A percentile compares a stretch with the other conserved stretches of the same genome.
phyloP scores from a whole-genome alignment of 179 eudicot species.

The Beta macrorhiza region DNA sequence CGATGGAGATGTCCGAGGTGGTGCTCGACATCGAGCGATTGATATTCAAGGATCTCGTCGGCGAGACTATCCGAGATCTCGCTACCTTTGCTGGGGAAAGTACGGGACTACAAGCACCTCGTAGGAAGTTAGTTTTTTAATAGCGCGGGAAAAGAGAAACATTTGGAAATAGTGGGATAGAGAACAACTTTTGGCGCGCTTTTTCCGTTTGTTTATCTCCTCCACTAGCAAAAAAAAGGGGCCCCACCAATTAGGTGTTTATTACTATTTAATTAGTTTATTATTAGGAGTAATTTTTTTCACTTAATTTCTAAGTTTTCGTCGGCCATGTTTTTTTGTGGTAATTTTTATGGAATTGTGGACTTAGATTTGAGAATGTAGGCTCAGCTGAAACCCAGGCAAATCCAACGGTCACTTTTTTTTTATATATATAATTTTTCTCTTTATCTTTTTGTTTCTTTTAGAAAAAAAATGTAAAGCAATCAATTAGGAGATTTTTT shows the following conservation, averaged over 20 bases:
- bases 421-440: background rate
- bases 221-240: slow-evolving; percentile 2
- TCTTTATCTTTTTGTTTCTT: slow-evolving; percentile 15
- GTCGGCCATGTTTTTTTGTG: slow-evolving; percentile 28
- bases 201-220: slow-evolving; percentile 18
- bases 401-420: slow-evolving; percentile 36
- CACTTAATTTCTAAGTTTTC: background rate
- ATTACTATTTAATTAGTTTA: slow-evolving; percentile 15
- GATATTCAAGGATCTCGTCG: slow-evolving; percentile 69
- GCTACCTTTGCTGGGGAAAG: slow-evolving; percentile 40
- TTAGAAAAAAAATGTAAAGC: slow-evolving; percentile 18
- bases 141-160: slow-evolving; percentile 32
- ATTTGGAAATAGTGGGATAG: background rate
- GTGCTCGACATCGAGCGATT: slow-evolving; percentile 71
- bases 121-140: slow-evolving; percentile 78
- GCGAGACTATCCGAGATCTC: slow-evolving; percentile 65
- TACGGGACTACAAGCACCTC: slow-evolving; percentile 31
- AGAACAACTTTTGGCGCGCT: slow-evolving; percentile 39
- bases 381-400: slow-evolving; percentile 33
- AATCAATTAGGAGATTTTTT: slow-evolving; percentile 5
- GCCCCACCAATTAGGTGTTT: slow-evolving; percentile 9
- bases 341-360: slow-evolving; percentile 31
- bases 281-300: slow-evolving; percentile 14
- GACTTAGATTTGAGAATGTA: slow-evolving; percentile 36
- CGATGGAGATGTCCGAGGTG: slow-evolving; percentile 60